Evolutionary conservation across 495 filamentous ascomycete genomes (phyloP).

Genomic region (Cercophora newfieldiana): DNA sequence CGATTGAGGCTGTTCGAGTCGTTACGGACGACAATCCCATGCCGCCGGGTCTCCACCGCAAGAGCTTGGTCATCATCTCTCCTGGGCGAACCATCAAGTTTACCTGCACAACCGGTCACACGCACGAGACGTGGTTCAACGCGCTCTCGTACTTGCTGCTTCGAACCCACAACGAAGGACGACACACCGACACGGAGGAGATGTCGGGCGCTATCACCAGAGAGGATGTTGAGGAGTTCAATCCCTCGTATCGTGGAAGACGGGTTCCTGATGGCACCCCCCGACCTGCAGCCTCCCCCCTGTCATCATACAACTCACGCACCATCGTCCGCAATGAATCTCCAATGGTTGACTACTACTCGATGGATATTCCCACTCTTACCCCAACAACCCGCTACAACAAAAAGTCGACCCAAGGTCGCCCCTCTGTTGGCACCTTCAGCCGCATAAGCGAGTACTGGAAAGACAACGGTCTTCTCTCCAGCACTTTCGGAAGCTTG

Average conservation of each 20-base stretch:
- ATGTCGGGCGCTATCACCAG: conserved; percentile 58
- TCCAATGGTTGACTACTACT: conserved; percentile 44
- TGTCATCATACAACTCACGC: conserved; percentile 82
- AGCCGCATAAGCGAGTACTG: conserved; percentile 48
- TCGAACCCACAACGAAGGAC: conserved; percentile 63
- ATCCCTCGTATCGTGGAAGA: conserved; percentile 63
- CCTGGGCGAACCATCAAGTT: conserved; percentile 87
- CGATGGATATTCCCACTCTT: conserved; percentile 46
- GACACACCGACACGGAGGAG: conserved; percentile 58
- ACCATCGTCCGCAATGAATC: conserved; percentile 63
- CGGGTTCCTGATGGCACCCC: conserved; percentile 42
- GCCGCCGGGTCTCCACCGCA: conserved; percentile 90
- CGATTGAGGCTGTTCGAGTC: conserved; percentile 88
- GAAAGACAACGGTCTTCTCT: conserved; percentile 41
- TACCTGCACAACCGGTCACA: conserved; percentile 87
- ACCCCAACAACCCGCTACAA: conserved; percentile 40
- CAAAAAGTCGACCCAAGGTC: conserved; percentile 35
- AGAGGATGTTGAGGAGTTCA: conserved; percentile 89
- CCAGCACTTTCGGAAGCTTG: conserved; percentile 41
- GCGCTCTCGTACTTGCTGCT: conserved; percentile 90
- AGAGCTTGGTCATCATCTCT: conserved; percentile 87
- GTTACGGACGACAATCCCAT: conserved; percentile 95
- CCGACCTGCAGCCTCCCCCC: conserved; percentile 63
- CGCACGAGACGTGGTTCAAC: conserved; percentile 99
- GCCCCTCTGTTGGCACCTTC: conserved; percentile 38